Base-by-base conservation (phyloP, 495 filamentous ascomycete species). In the Articulospora tetracladia region DNA sequence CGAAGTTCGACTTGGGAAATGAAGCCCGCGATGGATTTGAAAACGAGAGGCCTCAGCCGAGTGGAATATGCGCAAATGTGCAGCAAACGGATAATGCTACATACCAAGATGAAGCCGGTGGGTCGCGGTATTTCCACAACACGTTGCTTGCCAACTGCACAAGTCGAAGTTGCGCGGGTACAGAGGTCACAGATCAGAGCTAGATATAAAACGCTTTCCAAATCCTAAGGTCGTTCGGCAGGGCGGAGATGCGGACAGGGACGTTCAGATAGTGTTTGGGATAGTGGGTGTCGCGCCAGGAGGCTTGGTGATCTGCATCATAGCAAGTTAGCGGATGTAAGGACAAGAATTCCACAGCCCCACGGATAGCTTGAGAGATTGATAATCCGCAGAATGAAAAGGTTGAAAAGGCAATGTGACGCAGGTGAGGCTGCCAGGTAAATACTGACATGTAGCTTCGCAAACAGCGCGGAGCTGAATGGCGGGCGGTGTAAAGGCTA, bases 401-500 rank as follows among this genome's bases (percentile, higher is more conserved):
- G 39, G 3, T 44, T 44, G 39, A 44, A n/a, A 19, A 44, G 39
- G n/a, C 3, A 44, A 3, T 3, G 10, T 44, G 39, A 19, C 39
- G 3, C 10, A 44, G 17, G 39, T 44, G 39, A 44, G 39, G 47
- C 32, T 15, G 50, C 50, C 2, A 60, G 50, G 49, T n/a, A 25
- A 26, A 27, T 24, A 50, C 47, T 25, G 23, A 50, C 47, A 6
- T 50, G 47, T 4, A 50, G 47, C 47, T 50, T 24, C 47, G 20
- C 22, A 11, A 27, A 25, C 8, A 25, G 23, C 22, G 47, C 24
- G 39, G 49, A 48, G 26, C 23, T 57, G 15, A 28, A 47, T 15
- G 25, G 28, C 53, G 19, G 57, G 61, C 61, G 56, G 61, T 64
- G 61, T 51, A 60, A 52, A 44, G 51, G 46, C 26, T 51, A 17